Conservation (phyloP, 306 rosid species). For the Echinosophora koreensis region DNA sequence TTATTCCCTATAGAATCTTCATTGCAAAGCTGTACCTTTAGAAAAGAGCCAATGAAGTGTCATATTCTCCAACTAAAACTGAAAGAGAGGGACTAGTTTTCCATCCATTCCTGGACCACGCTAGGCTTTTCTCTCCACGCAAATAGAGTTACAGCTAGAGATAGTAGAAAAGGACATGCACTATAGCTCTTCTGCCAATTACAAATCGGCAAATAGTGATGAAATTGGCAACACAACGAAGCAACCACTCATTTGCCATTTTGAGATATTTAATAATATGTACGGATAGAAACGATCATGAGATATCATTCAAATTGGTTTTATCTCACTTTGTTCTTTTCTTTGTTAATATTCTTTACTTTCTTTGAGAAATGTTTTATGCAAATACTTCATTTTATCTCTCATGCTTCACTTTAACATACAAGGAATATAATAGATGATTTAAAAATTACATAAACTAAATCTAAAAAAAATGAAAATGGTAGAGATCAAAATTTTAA, state of each 20-base stretch:
- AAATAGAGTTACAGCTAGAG: not conserved
- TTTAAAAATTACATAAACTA: too few relatives aligned
- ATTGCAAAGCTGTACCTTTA: not conserved
- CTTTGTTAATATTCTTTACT: not conserved
- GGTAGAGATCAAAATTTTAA: too few relatives aligned
- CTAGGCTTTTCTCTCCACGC: not conserved
- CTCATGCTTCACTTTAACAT: not conserved
- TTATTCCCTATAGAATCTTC: not conserved
- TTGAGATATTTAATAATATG: conserved; percentile 28
- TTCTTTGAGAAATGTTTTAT: conserved; percentile 1
- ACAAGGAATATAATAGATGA: too few relatives aligned
- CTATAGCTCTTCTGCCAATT: not conserved
- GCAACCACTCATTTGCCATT: conserved; percentile 29
- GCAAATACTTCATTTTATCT: not conserved
- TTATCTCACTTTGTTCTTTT: not conserved
- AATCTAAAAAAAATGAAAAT: too few relatives aligned
- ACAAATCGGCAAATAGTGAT: not conserved
- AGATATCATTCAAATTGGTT: not conserved
- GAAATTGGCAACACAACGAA: not conserved
- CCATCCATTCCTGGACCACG: conserved; percentile 35
- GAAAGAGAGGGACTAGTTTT: not conserved
- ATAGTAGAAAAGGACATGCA: conserved; percentile 34
- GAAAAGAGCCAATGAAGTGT: conserved; percentile 35
- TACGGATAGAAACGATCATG: not conserved
- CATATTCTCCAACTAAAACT: conserved; percentile 27